A percentile compares a stretch with the other conserved stretches of the same genome.
These are phyloP conservation scores for Suhomyces bribrorum DNA, from an alignment of 1,139 yeast species.

Conservation along the genomic window DNA sequence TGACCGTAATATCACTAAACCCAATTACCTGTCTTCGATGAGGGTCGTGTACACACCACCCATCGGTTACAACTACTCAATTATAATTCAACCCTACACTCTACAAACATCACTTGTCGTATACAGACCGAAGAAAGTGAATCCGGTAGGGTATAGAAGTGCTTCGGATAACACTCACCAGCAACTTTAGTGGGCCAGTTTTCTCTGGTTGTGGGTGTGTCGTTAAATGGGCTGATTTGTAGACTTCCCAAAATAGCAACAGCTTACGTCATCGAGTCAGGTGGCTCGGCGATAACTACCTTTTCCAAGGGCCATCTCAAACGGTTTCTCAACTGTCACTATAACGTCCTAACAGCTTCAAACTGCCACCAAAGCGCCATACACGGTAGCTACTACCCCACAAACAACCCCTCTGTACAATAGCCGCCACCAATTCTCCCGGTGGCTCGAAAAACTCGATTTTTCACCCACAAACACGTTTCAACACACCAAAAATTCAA, in stretches of 20 bases:
- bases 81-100: background rate
- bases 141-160: no score
- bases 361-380: background rate
- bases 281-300: conserved; percentile 10
- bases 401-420: background rate
- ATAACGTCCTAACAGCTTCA: background rate
- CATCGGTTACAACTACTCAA: no score
- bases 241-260: conserved; percentile 2
- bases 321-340: background rate
- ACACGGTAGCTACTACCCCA: background rate
- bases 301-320: conserved; percentile 1
- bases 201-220: background rate
- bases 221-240: background rate
- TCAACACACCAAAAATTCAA: no score
- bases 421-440: background rate
- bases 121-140: no score
- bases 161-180: no score
- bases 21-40: no score
- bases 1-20: no score
- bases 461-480: no score
- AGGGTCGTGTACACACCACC: no score
- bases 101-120: no score
- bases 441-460: no score
- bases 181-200: no score
- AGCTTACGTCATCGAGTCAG: conserved; percentile 7